These are phyloP conservation scores for Leccinellum albellum DNA, from an alignment of 768 basidiomycete species.

Conservation along the genomic window DNA sequence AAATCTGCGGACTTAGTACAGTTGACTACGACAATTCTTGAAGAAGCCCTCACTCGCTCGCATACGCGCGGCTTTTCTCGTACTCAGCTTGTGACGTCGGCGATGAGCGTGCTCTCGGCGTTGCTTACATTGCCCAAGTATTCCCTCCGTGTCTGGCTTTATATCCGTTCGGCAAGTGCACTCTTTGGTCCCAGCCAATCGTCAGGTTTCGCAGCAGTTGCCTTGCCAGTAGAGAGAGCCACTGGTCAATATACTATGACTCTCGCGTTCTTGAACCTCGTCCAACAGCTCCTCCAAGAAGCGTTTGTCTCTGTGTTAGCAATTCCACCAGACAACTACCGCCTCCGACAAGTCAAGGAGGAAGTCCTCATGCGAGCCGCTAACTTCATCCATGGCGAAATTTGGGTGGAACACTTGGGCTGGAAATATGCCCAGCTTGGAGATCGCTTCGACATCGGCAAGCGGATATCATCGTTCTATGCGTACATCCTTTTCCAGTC, in stretches of 20 bases:
- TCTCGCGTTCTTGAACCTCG: constrained; percentile 69
- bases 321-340: constrained; percentile 52
- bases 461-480: constrained; percentile 63
- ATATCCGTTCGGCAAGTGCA: constrained; percentile 72
- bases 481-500: constrained; percentile 60
- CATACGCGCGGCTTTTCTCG: constrained; percentile 42
- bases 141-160: constrained; percentile 85
- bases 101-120: constrained; percentile 77
- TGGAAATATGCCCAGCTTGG: constrained; percentile 86
- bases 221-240: constrained; percentile 66
- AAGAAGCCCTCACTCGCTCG: constrained; percentile 64
- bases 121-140: constrained; percentile 70
- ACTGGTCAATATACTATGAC: constrained; percentile 82
- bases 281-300: constrained; percentile 72
- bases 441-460: constrained; percentile 80
- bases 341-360: constrained; percentile 71
- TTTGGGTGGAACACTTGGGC: constrained; percentile 81
- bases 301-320: constrained; percentile 51
- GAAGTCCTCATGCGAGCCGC: constrained; percentile 78
- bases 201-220: constrained; percentile 56
- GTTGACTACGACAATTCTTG: constrained; percentile 75
- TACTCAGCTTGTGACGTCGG: constrained; percentile 68
- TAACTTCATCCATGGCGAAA: constrained; percentile 76
- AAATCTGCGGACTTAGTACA: constrained; percentile 72
- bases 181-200: constrained; percentile 66